These are phyloP conservation scores for Flaveria robusta DNA, from an alignment of 129 eudicot species.

Conservation along the genomic window DNA sequence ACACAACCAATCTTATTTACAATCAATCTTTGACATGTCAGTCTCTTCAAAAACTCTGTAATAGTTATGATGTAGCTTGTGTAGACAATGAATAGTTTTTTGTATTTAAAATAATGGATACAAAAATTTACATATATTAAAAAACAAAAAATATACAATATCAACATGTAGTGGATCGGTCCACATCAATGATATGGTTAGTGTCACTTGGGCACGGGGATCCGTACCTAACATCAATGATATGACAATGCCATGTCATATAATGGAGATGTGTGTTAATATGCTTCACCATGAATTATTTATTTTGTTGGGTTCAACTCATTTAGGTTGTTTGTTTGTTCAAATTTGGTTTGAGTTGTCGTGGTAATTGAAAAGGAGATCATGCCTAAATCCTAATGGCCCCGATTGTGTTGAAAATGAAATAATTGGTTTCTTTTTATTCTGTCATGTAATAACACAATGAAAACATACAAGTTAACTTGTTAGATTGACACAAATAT, in stretches of 20 bases:
- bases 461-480: no score
- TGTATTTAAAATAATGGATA: neutral
- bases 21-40: neutral
- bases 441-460: no score
- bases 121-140: no score
- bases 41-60: no score
- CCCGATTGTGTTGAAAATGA: neutral
- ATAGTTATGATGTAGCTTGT: neutral
- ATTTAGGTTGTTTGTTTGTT: neutral
- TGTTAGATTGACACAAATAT: no score
- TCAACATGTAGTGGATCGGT: neutral
- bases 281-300: neutral
- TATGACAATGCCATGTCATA: constrained; percentile 2
- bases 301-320: neutral
- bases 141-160: neutral
- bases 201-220: neutral
- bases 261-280: neutral
- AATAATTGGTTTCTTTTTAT: neutral
- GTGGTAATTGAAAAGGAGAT: neutral
- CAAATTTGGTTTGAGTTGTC: neutral
- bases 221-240: constrained; percentile 5
- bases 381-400: neutral
- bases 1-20: neutral
- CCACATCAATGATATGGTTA: constrained; percentile 11
- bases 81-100: neutral